Base-by-base conservation (phyloP, 2,329 filamentous ascomycete species). In the Biscogniauxia mediterranea region DNA sequence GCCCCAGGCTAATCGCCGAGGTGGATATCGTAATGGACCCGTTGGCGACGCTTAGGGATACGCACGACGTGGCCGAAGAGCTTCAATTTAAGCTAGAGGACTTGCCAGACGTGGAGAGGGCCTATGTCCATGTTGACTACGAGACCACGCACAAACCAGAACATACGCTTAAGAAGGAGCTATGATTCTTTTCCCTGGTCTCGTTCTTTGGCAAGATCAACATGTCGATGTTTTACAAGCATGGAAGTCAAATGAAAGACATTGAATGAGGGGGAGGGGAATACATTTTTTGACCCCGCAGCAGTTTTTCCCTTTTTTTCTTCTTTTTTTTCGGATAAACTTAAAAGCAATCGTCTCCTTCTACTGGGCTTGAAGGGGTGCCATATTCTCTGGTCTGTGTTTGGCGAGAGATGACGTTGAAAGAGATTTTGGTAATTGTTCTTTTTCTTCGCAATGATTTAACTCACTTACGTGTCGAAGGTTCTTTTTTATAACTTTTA, bases 121-220 rank as follows among this genome's bases (percentile, higher is more conserved):
- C 93, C 0, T 98, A 97, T 74, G 95, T 98, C 20, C 95, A 99
- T 75, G 93, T 97, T 19, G 95, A 99, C 76, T 98, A 96, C 70
- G 95, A 98, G 80, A 97, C 93, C 3, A 93, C 90, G 19, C 95
- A 98, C 76, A 93, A 95, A 76, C 94, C 94, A 0, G 93, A 97
- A 80, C 93, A 88, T 70, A 78, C 79, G 15, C 80, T 78, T 62
- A 88, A 87, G 79, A 89, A 89, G 76, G 83, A 88, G 64, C 64
- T 88, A 46, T 88, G 54, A 68, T 60, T 17, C 46, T 46, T 17
- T 32, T 32, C 3, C 28, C 28, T 32, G 28, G 38, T 46, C 17
- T n/a, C 4, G 5, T 17, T 46, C 17, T 11, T n/a, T 46, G 38
- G 38, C 15, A 17, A 46, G 15, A 38, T 9, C 32, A 2, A 38